Conservation (phyloP, 2,329 filamentous ascomycete species). For the Eutypella sp. region DNA sequence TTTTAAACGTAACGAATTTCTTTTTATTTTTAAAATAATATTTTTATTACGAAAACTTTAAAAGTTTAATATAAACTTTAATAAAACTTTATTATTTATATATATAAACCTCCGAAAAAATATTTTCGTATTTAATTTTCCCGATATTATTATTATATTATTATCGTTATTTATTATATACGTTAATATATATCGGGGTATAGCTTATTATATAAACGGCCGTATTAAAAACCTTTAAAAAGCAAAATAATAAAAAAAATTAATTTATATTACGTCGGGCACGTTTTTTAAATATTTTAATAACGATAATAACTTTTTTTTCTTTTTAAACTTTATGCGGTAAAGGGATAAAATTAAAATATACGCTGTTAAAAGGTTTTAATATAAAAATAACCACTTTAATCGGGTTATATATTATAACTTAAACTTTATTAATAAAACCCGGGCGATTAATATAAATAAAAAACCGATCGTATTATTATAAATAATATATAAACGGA, state of each 20-base stretch:
- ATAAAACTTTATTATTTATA: not conserved
- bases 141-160: not conserved
- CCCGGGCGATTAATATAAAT: not conserved
- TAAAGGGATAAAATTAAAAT: not conserved
- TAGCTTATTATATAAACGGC: not conserved
- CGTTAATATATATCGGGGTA: not conserved
- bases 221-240: not conserved
- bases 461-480: not conserved
- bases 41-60: not conserved
- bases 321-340: not conserved
- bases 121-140: not conserved
- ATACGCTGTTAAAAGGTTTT: not conserved
- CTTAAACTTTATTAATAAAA: not conserved
- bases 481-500: not conserved
- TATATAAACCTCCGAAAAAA: not conserved
- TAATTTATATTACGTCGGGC: not conserved
- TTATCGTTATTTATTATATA: not conserved
- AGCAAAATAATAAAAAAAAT: not conserved
- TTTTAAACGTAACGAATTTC: not conserved
- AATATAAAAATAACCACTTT: not conserved
- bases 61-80: not conserved
- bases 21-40: not conserved
- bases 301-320: not conserved
- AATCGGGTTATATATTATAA: not conserved
- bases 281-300: not conserved